Evolutionary conservation across 495 filamentous ascomycete species (phyloP).

Genomic region (Penicillium canariense): DNA sequence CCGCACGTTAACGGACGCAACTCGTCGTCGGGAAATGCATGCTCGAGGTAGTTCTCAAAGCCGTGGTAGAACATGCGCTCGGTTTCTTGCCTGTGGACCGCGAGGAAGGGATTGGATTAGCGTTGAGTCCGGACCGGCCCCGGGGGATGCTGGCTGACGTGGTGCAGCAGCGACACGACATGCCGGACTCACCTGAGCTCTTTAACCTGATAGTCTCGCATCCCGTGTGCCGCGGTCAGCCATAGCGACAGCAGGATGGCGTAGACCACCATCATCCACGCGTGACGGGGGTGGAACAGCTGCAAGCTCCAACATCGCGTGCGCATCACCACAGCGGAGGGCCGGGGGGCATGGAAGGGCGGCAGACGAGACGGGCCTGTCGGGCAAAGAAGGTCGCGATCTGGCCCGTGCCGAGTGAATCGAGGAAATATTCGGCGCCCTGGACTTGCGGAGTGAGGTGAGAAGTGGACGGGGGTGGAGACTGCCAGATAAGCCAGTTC

Average conservation of each 20-base stretch:
- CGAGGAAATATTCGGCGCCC: not conserved
- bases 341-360: constrained; percentile 30
- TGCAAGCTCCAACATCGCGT: constrained; percentile 43
- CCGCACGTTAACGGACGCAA: constrained; percentile 82
- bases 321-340: constrained; percentile 40
- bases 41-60: constrained; percentile 88
- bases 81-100: constrained; percentile 63
- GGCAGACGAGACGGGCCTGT: constrained; percentile 7
- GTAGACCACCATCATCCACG: constrained; percentile 40
- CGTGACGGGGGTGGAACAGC: constrained; percentile 38
- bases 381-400: not conserved
- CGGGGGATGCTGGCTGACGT: not conserved
- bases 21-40: constrained; percentile 97
- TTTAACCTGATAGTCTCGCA: constrained; percentile 40
- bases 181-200: constrained; percentile 36
- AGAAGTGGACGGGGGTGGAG: constrained; percentile 14
- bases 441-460: constrained; percentile 10
- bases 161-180: not conserved
- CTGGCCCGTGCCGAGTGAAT: not conserved
- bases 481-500: constrained; percentile 31
- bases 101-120: constrained; percentile 5
- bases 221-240: constrained; percentile 38
- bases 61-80: constrained; percentile 96
- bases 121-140: not conserved
- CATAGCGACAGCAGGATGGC: constrained; percentile 42